phyloP scores from a whole-genome alignment of 2,329 filamentous ascomycete species.

The Ceratocystis variospora region DNA sequence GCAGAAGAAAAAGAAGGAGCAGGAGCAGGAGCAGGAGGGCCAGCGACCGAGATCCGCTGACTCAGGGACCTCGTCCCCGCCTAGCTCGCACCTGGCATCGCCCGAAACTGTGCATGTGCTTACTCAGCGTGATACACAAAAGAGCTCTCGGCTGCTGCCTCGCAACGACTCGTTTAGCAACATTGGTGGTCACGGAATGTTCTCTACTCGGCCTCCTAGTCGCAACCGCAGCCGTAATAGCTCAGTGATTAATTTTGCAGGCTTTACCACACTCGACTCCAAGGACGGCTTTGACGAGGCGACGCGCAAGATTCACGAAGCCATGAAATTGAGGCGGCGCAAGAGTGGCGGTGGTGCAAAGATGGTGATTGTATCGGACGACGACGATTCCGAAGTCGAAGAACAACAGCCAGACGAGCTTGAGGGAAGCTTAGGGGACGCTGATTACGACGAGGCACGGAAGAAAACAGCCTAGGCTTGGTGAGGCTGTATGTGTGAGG shows the following conservation, averaged over 20 bases:
- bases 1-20: slow-evolving; percentile 12
- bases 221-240: slow-evolving; percentile 48
- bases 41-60: slow-evolving; percentile 23
- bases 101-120: slow-evolving; percentile 30
- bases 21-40: slow-evolving; percentile 27
- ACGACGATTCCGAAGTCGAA: slow-evolving; percentile 33
- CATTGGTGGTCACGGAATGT: slow-evolving; percentile 74
- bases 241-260: slow-evolving; percentile 23
- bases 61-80: slow-evolving; percentile 19
- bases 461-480: slow-evolving; percentile 27
- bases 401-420: slow-evolving; percentile 26
- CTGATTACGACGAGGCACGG: slow-evolving; percentile 31
- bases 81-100: slow-evolving; percentile 29
- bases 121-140: slow-evolving; percentile 38
- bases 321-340: slow-evolving; percentile 55
- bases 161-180: slow-evolving; percentile 91
- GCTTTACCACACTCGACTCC: slow-evolving; percentile 53
- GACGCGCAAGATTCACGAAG: slow-evolving; percentile 66
- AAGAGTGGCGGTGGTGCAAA: slow-evolving; percentile 35
- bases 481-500: background rate
- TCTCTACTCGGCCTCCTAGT: slow-evolving; percentile 75
- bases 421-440: slow-evolving; percentile 32
- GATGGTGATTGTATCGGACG: slow-evolving; percentile 28
- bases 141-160: slow-evolving; percentile 45
- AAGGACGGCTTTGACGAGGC: slow-evolving; percentile 69